Evolutionary conservation across 371 early-diverging fungal genomes (phyloP), one percentile per base, ranked within the genome.

Genomic region (Paraphysoderma sedebokerense): DNA sequence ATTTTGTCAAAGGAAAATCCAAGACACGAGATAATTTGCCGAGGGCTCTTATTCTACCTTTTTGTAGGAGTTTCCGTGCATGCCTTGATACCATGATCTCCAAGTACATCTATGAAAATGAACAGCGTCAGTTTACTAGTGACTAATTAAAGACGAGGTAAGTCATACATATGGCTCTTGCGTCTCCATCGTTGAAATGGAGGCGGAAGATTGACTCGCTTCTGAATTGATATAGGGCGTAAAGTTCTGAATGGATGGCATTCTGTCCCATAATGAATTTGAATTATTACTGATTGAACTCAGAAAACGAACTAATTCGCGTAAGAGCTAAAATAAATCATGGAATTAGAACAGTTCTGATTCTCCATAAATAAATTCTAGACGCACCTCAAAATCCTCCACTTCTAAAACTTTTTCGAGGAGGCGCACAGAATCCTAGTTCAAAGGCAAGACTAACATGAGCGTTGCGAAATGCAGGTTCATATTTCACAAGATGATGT

Each of bases 241-340:
- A n/a, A n/a, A n/a, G n/a, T n/a, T n/a, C n/a, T n/a, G n/a, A n/a
- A n/a, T n/a, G n/a, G n/a, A n/a, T n/a, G n/a, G n/a, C n/a, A n/a
- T n/a, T n/a, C n/a, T n/a, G n/a, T n/a, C n/a, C n/a, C n/a, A n/a
- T n/a, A n/a, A n/a, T n/a, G n/a, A n/a, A n/a, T n/a, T n/a, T n/a
- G n/a, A n/a, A n/a, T 60, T 60, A 82, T 83, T 74, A 46, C 81
- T 76, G 53, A 87, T 84, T 3, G 81, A 80, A 34, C 72, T 73
- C 22, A 85, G 65, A 60, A 87, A 87, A 17, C 88, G 74, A 17
- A 83, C 69, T 3, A 87, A 65, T 47, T 87, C 88, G 58, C 78
- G 77, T 47, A 80, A 80, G 2, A 82, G 67, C 65, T 67, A 31
- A n/a, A 6, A 29, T n/a, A 38, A 11, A 27, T 47, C 41, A n/a